Evolutionary conservation across 2,329 filamentous ascomycete species (phyloP).

Genomic region (Alternaria postmessia): DNA sequence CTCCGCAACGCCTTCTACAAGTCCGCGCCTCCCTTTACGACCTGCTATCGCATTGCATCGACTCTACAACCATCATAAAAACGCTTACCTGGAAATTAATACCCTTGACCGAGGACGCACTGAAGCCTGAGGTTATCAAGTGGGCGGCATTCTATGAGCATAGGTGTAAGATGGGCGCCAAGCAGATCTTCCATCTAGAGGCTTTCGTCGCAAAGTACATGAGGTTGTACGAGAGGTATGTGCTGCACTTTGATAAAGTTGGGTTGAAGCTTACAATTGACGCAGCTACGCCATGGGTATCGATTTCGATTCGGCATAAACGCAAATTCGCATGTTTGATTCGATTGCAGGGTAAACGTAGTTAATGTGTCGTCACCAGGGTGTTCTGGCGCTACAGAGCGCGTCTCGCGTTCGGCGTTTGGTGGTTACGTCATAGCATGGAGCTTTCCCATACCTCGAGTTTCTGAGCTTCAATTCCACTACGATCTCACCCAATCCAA

Average conservation of each 20-base stretch:
- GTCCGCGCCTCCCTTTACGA: conserved; percentile 97
- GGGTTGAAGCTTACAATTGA: conserved; percentile 6
- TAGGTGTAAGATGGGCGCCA: conserved; percentile 86
- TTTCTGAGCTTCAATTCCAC: conserved; percentile 12
- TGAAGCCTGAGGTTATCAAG: conserved; percentile 91
- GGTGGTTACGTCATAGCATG: conserved; percentile 19
- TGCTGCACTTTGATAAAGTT: not conserved
- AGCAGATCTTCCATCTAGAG: conserved; percentile 97
- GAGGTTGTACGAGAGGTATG: conserved; percentile 89
- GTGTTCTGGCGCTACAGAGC: conserved; percentile 11
- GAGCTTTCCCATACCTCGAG: conserved; percentile 16
- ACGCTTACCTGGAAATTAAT: conserved; percentile 94
- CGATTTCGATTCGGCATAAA: conserved; percentile 54
- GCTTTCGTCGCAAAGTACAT: conserved; percentile 99
- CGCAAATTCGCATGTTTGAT: not conserved
- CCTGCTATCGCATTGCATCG: conserved; percentile 95
- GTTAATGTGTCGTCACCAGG: conserved; percentile 3
- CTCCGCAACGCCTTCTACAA: conserved; percentile 85
- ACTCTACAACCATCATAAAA: conserved; percentile 91
- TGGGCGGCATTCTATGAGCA: conserved; percentile 99
- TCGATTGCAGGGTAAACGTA: not conserved
- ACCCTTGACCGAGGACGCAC: conserved; percentile 81
- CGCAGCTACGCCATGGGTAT: conserved; percentile 73
- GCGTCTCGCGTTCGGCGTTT: conserved; percentile 14
- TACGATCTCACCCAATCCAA: conserved; percentile 3